Conservation (phyloP, 345 rosid genomes). For the Euphorbia tirucalli region DNA sequence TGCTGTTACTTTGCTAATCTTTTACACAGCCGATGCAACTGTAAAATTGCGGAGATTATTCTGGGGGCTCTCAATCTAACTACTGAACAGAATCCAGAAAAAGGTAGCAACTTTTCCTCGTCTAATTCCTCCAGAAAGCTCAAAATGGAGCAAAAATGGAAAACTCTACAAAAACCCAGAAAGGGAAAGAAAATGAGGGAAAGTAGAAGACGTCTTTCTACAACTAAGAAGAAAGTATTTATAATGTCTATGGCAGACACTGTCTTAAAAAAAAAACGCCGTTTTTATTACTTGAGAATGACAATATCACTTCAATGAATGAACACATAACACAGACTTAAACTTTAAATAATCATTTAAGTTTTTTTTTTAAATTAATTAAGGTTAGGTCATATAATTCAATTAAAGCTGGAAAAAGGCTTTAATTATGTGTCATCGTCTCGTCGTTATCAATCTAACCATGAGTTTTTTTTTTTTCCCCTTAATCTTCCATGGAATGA, state of each 20-base stretch:
- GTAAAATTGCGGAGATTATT: not conserved
- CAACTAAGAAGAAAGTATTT: not conserved
- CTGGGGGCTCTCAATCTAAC: not conserved
- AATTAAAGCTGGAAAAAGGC: not conserved
- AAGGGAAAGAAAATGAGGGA: not conserved
- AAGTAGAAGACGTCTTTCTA: conserved; percentile 10
- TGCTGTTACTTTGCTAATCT: not conserved
- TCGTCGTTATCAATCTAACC: not conserved
- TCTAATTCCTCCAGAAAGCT: no score
- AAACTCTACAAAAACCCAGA: not conserved
- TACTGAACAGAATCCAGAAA: not conserved
- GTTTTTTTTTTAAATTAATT: no score
- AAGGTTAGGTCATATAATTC: not conserved
- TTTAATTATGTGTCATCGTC: no score
- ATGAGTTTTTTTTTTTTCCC: not conserved
- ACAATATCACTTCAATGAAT: no score
- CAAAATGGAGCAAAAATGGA: no score
- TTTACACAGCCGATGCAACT: not conserved
- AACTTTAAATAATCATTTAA: no score
- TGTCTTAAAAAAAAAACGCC: not conserved
- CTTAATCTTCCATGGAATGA: not conserved
- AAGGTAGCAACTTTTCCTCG: no score
- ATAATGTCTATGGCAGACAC: no score
- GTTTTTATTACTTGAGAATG: no score
- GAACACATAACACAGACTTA: no score